Evolutionary conservation across 1,139 yeast species (phyloP).

Genomic region (Suhomyces guaymorum): DNA sequence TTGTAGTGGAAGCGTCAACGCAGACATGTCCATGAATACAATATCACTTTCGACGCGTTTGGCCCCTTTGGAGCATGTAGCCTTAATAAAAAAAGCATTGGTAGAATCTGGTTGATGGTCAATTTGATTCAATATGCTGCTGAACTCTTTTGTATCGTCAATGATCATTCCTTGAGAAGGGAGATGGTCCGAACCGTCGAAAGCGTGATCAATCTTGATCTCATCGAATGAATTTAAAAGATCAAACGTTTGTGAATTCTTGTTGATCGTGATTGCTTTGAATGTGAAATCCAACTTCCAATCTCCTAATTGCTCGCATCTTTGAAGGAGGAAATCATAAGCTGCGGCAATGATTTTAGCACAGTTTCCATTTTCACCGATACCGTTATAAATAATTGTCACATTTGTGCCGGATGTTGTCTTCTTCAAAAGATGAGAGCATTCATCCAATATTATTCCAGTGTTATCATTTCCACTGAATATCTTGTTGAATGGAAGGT

Average conservation of each 20-base stretch:
- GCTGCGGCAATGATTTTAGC: constrained; percentile 15
- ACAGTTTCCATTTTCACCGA: too few species aligned
- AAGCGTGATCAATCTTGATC: constrained; percentile 5
- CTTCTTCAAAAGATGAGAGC: constrained; percentile 21
- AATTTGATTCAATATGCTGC: constrained; percentile 7
- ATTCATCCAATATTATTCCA: constrained; percentile 22
- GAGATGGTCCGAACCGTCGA: constrained; percentile 12
- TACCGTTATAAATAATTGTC: constrained; percentile 22
- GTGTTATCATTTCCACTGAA: constrained; percentile 13
- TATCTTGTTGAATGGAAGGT: constrained; percentile 23
- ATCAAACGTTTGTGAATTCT: constrained; percentile 12
- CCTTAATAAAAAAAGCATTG: constrained; percentile 12
- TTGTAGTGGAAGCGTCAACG: constrained; percentile 6
- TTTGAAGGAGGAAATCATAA: constrained; percentile 14
- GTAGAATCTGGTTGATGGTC: constrained; percentile 1
- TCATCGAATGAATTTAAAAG: constrained; percentile 16
- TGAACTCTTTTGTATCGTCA: constrained; percentile 12
- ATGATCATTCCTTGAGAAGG: constrained; percentile 26
- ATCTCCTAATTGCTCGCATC: constrained; percentile 1
- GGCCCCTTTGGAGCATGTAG: constrained; percentile 8
- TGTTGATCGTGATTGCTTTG: constrained; percentile 13
- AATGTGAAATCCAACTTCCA: constrained; percentile 17
- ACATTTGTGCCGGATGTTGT: constrained; percentile 22
- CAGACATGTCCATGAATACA: constrained; percentile 18
- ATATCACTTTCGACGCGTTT: constrained; percentile 15